Base-by-base conservation (phyloP, 1,284 basidiomycete genomes). In the Trichosporon ovoides region DNA sequence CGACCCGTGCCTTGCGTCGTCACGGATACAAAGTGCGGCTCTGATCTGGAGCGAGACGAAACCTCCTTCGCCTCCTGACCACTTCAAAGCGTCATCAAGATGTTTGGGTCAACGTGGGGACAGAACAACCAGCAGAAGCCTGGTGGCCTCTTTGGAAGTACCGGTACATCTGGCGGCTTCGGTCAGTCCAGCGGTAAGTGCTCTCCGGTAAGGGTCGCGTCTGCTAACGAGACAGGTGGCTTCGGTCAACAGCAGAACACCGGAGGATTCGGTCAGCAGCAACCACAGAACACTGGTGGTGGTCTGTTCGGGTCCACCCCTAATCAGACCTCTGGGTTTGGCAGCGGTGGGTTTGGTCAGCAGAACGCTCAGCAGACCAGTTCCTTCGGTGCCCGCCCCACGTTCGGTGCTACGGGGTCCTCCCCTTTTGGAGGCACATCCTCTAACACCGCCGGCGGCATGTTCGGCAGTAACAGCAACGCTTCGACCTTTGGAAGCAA, bases 61-160 rank as follows among this genome's bases (percentile, higher is more conserved):
- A 28, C 24, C 28, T 31, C 14, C 43, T 11, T 31, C 37, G n/a
- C 50, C 35, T n/a, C 46, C 6, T 22, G 43, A 48, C 28, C n/a
- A 24, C 24, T 7, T 48, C 43, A 22, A 48, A 31, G 40, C 24
- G 38, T 9, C 56, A 22, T 20, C 28, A 55, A 37, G 43, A 74
- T 74, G 69, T 74, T 74, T 54, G 72, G 71, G 50, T 69, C 66
- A 34, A 55, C 66, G 52, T 76, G 74, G 74, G 73, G 71, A 49
- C 66, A 83, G 67, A 82, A 83, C 66, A 59, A 71, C 84, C 89
- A 89, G 67, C 84, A 87, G 55, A 70, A 85, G 81, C 56, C 80
- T 74, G 57, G 81, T 78, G 58, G 78, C 68, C 65, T 75, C 73
- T 63, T 80, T 76, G 64, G 73, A 7, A 52, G 64, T 31, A 31